phyloP scores from a whole-genome alignment of 495 filamentous ascomycete genomes.

The Massariosphaeria phaeospora region DNA sequence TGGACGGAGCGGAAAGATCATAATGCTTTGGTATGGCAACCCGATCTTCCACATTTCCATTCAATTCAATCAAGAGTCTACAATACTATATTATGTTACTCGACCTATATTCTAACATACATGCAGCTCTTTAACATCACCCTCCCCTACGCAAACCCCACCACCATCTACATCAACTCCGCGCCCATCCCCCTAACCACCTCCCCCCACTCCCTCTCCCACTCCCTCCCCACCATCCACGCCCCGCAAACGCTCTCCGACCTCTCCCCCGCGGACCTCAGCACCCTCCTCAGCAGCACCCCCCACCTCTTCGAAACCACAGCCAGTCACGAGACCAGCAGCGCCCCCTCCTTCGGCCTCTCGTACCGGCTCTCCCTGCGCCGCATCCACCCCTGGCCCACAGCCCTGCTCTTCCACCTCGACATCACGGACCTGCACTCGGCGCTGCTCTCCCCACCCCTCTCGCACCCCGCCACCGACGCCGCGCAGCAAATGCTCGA shows the following conservation, averaged over 20 bases:
- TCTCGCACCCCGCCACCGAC: not conserved
- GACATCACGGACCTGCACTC: slow-evolving; percentile 15
- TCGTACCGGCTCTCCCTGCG: slow-evolving; percentile 5
- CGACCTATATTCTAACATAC: too few species aligned
- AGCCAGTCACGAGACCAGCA: slow-evolving; percentile 19
- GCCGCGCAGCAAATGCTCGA: slow-evolving; percentile 14
- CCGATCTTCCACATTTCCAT: too few species aligned
- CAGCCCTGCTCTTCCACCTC: slow-evolving; percentile 15
- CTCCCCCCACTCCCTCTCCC: not conserved
- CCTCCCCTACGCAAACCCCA: slow-evolving; percentile 6
- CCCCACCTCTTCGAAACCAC: too few species aligned
- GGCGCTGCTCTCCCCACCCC: not conserved
- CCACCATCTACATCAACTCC: slow-evolving; percentile 9
- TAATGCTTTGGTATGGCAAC: slow-evolving; percentile 12
- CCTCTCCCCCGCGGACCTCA: slow-evolving; percentile 4
- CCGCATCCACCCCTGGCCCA: not conserved
- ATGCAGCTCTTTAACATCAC: slow-evolving; percentile 16
- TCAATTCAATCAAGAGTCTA: too few species aligned
- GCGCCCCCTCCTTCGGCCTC: slow-evolving; percentile 15
- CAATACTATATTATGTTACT: too few species aligned
- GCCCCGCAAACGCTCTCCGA: slow-evolving; percentile 20
- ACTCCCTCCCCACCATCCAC: slow-evolving; percentile 11
- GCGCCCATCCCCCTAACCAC: not conserved
- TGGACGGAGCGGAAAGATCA: slow-evolving; percentile 16
- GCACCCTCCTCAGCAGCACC: not conserved